Evolutionary conservation across 2,329 filamentous ascomycete species (phyloP), one percentile per base, ranked within the genome.

Genomic region (Epichloe gansuensis): DNA sequence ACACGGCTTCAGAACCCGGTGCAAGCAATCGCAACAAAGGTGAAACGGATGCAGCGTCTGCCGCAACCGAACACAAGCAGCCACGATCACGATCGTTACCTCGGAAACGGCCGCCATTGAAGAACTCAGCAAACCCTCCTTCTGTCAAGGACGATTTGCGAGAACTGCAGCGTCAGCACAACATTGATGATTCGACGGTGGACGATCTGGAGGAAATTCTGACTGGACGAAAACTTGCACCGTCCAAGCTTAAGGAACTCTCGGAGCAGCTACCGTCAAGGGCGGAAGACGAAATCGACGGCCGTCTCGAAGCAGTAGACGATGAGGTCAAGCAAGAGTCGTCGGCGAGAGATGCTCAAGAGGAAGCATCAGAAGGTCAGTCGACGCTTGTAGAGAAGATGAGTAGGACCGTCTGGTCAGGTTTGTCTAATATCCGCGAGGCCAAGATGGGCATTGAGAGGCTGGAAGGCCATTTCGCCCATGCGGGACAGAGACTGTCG

Each of bases 141-240:
- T 77, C 74, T 2, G 78, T 77, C 50, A 75, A 70, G 51, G 77
- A 80, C 52, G 78, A 82, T 56, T 64, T 81, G 31, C 65, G 72
- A 31, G 72, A 76, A 49, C 74, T 82, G 45, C 71, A 77, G 55
- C 70, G 70, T 15, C 66, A 65, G 44, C 72, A 80, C 58, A 71
- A 79, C 50, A 73, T 80, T 27, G 77, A 81, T 17, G 78, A 81
- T 58, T 78, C 76, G 1, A 81, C 77, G 0, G 62, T 80, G n/a
- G 78, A 81, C 47, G 75, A 81, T 54, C 66, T 81, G 34, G 76
- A 76, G 52, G 73, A 75, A 31, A 65, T 80, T 40, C 59, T 80
- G 27, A 61, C 63, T 34, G 67, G 66, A n/a, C 65, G 65, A 49
- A 68, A 66, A 52, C 55, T 62, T 5, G 56, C 59, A 11, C 59